A percentile compares a stretch with the other conserved stretches of the same genome.
Evolutionary conservation across 768 basidiomycete species (phyloP).

Genomic region (Amanita subjunquillea): DNA sequence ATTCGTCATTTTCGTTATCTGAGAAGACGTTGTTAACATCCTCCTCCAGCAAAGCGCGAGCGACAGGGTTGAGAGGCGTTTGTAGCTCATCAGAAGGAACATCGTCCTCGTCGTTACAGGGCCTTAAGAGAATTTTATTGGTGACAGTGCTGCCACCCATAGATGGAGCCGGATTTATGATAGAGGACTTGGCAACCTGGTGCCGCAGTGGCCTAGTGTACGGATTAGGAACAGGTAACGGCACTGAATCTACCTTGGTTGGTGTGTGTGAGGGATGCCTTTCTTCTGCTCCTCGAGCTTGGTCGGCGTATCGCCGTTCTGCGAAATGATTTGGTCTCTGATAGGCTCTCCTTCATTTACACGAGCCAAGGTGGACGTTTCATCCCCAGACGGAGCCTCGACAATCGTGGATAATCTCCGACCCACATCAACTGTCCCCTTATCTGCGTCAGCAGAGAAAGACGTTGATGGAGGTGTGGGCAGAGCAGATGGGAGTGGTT

Average conservation of each 20-base stretch:
- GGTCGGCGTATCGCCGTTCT: not conserved
- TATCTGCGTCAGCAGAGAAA: slow-evolving; percentile 15
- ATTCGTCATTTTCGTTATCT: slow-evolving; percentile 8
- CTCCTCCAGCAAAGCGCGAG: slow-evolving; percentile 6
- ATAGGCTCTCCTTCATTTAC: not conserved
- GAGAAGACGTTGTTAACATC: slow-evolving; percentile 6
- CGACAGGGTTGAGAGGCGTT: slow-evolving; percentile 7
- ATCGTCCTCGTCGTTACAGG: not conserved
- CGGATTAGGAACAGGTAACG: slow-evolving; percentile 5
- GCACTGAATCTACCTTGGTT: not conserved
- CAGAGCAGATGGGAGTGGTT: slow-evolving; percentile 17
- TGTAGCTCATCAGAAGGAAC: slow-evolving; percentile 7
- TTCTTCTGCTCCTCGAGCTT: not conserved
- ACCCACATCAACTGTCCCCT: slow-evolving; percentile 9
- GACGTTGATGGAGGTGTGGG: slow-evolving; percentile 29
- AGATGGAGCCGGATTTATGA: not conserved
- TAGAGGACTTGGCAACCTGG: not conserved
- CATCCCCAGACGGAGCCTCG: slow-evolving; percentile 2
- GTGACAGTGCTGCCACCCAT: not conserved
- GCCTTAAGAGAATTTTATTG: slow-evolving; percentile 1
- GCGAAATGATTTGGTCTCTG: not conserved
- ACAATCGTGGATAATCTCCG: slow-evolving; percentile 7
- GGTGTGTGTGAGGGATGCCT: not conserved
- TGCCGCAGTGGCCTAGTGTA: not conserved
- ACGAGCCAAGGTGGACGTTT: not conserved